These are phyloP conservation scores for Fusarium nodosum DNA, from an alignment of 2,329 filamentous ascomycete genomes.

Conservation along the genomic window DNA sequence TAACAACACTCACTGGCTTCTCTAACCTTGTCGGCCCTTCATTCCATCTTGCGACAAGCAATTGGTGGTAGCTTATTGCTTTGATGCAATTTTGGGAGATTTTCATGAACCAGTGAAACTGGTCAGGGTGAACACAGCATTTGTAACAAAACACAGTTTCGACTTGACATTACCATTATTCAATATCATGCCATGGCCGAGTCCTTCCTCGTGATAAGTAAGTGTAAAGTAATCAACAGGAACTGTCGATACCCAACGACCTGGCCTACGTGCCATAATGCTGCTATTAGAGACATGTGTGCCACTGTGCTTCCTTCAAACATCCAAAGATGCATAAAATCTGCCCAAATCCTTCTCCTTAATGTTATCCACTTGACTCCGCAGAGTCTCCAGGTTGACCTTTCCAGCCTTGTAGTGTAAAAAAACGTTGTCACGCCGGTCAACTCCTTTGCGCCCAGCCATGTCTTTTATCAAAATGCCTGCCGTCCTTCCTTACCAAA, in stretches of 20 bases:
- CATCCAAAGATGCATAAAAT: conserved; percentile 19
- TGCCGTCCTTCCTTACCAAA: conserved; percentile 42
- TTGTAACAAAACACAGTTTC: conserved; percentile 12
- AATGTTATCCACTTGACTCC: conserved; percentile 22
- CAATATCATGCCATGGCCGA: conserved; percentile 45
- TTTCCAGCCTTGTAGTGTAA: conserved; percentile 15
- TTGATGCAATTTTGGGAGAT: background rate
- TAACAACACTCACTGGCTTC: conserved; percentile 3
- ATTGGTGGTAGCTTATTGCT: background rate
- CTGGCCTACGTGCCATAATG: conserved; percentile 23
- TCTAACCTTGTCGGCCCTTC: background rate
- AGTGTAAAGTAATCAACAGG: conserved; percentile 11
- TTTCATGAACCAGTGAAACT: background rate
- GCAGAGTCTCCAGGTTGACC: conserved; percentile 18
- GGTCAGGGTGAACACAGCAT: background rate
- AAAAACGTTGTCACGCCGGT: conserved; percentile 38
- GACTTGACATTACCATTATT: conserved; percentile 52
- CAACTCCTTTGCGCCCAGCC: conserved; percentile 46
- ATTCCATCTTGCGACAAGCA: background rate
- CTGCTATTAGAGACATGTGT: conserved; percentile 21
- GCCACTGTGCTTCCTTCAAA: conserved; percentile 17
- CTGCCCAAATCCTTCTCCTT: conserved; percentile 30
- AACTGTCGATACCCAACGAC: conserved; percentile 43
- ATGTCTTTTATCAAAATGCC: conserved; percentile 44
- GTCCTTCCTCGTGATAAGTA: conserved; percentile 26